These are phyloP conservation scores for Thermochaetoides dissita DNA, from an alignment of 2,329 filamentous ascomycete species.

Conservation along the genomic window DNA sequence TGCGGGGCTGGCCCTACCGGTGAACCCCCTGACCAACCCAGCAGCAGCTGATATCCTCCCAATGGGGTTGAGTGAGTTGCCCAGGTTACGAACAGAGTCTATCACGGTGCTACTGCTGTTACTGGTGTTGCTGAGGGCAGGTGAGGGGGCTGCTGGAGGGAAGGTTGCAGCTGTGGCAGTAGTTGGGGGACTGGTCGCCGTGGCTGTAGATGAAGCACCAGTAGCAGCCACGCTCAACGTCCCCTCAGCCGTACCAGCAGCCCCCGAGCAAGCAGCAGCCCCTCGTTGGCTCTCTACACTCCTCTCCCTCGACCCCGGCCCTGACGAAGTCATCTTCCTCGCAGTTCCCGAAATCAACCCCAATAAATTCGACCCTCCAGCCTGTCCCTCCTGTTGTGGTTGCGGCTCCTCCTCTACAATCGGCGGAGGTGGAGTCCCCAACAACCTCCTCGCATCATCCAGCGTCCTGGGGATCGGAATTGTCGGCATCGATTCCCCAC, in stretches of 20 bases:
- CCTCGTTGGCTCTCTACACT: background rate
- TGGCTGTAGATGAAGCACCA: slow-evolving; percentile 36
- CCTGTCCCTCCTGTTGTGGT: background rate
- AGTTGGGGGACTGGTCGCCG: slow-evolving; percentile 37
- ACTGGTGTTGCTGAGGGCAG: background rate
- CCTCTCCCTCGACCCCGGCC: background rate
- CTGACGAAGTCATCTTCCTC: background rate
- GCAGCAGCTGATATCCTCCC: slow-evolving; percentile 51
- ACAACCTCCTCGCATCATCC: slow-evolving; percentile 80
- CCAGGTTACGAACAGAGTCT: slow-evolving; percentile 69
- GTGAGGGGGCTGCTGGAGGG: too few species aligned
- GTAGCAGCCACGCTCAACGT: slow-evolving; percentile 63
- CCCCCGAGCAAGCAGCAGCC: slow-evolving; percentile 18
- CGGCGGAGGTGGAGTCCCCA: slow-evolving; percentile 23
- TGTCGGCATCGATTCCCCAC: slow-evolving; percentile 15
- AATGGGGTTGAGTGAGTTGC: slow-evolving; percentile 71
- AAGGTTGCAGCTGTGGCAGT: too few species aligned
- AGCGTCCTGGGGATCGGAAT: slow-evolving; percentile 71
- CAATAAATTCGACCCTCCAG: background rate
- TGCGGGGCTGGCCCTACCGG: slow-evolving; percentile 45
- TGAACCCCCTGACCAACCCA: slow-evolving; percentile 47
- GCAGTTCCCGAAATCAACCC: background rate
- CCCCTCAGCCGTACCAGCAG: slow-evolving; percentile 49
- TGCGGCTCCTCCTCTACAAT: background rate
- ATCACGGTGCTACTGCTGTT: slow-evolving; percentile 34